These are phyloP conservation scores for Daedalea quercina DNA, from an alignment of 768 basidiomycete species.

Conservation along the genomic window DNA sequence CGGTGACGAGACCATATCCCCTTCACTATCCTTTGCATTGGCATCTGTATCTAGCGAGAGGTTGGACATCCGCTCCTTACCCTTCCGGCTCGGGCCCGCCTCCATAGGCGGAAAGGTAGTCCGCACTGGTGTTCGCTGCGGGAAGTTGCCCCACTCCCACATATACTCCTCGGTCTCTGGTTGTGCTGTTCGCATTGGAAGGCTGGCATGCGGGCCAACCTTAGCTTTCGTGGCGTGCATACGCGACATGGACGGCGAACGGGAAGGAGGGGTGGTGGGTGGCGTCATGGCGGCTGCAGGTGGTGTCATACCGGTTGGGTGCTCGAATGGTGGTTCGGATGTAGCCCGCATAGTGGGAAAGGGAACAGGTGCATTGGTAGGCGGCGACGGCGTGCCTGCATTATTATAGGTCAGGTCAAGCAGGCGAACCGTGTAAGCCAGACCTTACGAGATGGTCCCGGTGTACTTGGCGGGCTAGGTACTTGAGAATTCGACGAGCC, in stretches of 20 bases:
- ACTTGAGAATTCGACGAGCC: conserved; percentile 2
- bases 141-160: conserved; percentile 94
- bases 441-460: conserved; percentile 22
- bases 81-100: conserved; percentile 14
- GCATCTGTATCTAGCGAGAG: not conserved
- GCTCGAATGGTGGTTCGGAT: conserved; percentile 57
- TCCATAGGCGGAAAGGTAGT: conserved; percentile 34
- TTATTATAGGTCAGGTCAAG: not conserved
- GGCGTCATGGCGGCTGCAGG: conserved; percentile 3
- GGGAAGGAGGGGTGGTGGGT: conserved; percentile 3
- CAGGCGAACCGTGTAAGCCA: not conserved
- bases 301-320: conserved; percentile 18
- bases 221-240: conserved; percentile 2
- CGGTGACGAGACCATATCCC: not conserved
- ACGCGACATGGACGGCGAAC: conserved; percentile 15
- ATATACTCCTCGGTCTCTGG: conserved; percentile 59
- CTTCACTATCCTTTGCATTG: not conserved
- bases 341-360: conserved; percentile 39
- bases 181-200: conserved; percentile 9
- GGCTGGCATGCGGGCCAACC: conserved; percentile 5
- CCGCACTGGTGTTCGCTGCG: conserved; percentile 66
- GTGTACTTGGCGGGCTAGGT: conserved; percentile 15
- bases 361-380: conserved; percentile 25
- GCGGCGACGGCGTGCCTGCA: conserved; percentile 8
- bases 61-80: conserved; percentile 11